phyloP scores from a whole-genome alignment of 345 rosid species.

The Microthlaspi erraticum region DNA sequence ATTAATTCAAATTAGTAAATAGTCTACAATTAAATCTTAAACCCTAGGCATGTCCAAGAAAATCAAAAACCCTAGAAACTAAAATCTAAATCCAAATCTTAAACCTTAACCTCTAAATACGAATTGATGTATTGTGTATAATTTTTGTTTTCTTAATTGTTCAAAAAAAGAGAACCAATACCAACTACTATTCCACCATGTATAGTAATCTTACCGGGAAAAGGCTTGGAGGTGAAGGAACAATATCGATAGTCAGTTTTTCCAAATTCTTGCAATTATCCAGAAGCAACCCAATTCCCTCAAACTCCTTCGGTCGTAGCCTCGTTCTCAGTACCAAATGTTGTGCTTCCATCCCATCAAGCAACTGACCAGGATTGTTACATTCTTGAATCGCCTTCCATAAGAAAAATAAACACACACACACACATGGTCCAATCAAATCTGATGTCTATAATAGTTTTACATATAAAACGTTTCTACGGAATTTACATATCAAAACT shows the following conservation, averaged over 20 bases:
- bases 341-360: conserved; percentile 25
- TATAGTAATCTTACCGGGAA: not conserved
- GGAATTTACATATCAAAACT: not conserved
- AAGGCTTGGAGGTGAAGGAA: not conserved
- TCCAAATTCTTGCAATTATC: conserved; percentile 41
- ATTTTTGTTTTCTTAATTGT: not conserved
- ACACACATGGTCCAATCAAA: not conserved
- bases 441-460: not conserved
- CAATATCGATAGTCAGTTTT: not conserved
- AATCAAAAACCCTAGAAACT: no score
- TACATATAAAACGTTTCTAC: not conserved
- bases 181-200: no score
- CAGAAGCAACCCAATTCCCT: conserved; percentile 51
- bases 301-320: conserved; percentile 42
- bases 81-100: not conserved
- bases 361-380: conserved; percentile 19
- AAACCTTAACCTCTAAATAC: not conserved
- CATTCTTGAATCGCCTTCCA: conserved; percentile 43
- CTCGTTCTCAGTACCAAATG: conserved; percentile 49
- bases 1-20: no score
- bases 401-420: not conserved
- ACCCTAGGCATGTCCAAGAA: no score
- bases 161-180: no score
- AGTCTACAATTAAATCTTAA: no score
- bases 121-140: no score